Evolutionary conservation across 208 protist species (phyloP), one percentile per base, ranked within the genome.

Genomic region (Crithidia bombi): DNA sequence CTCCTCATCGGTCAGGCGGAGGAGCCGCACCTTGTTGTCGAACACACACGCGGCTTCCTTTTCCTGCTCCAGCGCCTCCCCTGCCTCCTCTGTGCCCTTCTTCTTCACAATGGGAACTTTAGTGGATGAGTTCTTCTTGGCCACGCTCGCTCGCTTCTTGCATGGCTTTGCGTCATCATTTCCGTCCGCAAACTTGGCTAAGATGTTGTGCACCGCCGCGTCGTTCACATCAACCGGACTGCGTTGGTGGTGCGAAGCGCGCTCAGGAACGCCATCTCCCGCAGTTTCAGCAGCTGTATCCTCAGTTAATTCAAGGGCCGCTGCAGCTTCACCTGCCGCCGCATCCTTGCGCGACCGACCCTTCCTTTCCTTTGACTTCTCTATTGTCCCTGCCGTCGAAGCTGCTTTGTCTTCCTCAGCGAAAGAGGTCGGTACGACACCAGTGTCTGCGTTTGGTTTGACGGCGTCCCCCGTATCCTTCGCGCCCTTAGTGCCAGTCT

Each of bases 21-120:
- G 63, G 26, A 93, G 76, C 25, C 62, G 68, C 23, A 90, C 85
- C 26, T 69, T 43, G 59, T 93, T 83, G 28, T 79, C 70, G n/a
- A 93, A 82, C 5, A 75, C 62, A 55, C 79, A 83, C 10, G 85
- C 79, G 3, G 51, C 26, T 25, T 33, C 26, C 10, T 54, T 33
- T 41, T 26, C 49, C 38, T 46, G 49, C 2, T 26, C 36, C 23
- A 23, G 51, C 0, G 44, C 62, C 36, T 50, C 51, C 26, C 25
- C 72, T 9, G 7, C 36, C 25, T 17, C 25, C 35, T 38, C 30
- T 12, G 35, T 61, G 21, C 28, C 32, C 30, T 19, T 4, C 19
- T 38, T 32, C 30, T 21, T 49, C 39, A 0, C 38, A 17, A 35
- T 19, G 3, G 32, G 9, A 32, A 7, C 39, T 32, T 4, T 15